Base-by-base conservation (phyloP, 1,139 yeast species). In the Hyphopichia buzzinii region DNA sequence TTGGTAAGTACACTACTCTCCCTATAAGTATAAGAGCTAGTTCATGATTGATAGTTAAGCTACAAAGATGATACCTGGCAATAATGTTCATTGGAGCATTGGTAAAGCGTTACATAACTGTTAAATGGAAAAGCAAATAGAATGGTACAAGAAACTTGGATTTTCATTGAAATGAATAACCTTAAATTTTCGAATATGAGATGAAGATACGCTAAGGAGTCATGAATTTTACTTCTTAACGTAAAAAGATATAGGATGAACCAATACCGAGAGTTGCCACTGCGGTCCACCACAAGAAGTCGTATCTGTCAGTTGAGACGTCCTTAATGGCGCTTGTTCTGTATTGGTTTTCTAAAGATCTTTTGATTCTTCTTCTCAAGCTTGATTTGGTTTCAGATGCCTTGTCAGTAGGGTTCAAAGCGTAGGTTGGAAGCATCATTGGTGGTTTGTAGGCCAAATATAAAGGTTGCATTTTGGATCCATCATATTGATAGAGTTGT, bases 401-500 rank as follows among this genome's bases (percentile, higher is more conserved):
- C 7, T 54, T 54, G 32, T 71, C 70, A 3, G 96, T 87, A 21
- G 97, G 97, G 59, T 89, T 90, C 72, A 92, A 69, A 1, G 97
- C 90, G 39, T 62, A 64, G 1, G 98, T 92, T 16, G 98, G 98
- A 45, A 92, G 77, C 98, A 92, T 92, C 76, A 84, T 72, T 14
- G 98, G 95, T 7, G 98, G 98, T 54, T 76, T 77, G 67, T 90
- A 92, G 3, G 94, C 96, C 62, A 92, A 74, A 59, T 87, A 92
- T 50, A 92, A 64, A 0, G 98, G 97, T 48, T 88, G 94, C 73
- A 85, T 65, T 38, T 79, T 79, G 15, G 86, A 62, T 15, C 97
- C 97, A 58, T 89, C 96, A 50, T 77, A 84, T 64, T 84, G 81
- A 63, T 74, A 84, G 43, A 92, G 69, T 44, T 83, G 84, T 40